Base-by-base conservation (phyloP, 2,329 filamentous ascomycete species). In the Arthrinium phaeospermum region DNA sequence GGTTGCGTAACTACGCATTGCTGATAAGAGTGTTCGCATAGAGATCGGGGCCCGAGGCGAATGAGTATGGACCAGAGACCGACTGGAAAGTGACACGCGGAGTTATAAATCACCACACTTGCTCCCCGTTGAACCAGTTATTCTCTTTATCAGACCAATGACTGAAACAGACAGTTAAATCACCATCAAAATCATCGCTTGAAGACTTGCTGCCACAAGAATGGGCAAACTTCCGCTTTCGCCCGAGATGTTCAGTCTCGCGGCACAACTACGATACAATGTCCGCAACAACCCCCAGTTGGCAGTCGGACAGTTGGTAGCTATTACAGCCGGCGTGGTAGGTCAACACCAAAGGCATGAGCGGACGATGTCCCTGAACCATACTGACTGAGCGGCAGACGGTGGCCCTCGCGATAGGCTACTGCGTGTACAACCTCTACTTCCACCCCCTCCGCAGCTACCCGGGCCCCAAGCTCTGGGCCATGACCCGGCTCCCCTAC, bases 391-490 rank as follows among this genome's bases (percentile, higher is more conserved):
- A 49, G 16, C 16, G 16, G 12, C 16, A 61, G 30, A 8, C 7
- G 1, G 14, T 61, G 2, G 53, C 53, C 10, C 2, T 61, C 0
- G 3, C 6, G 27, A 19, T 19, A 0, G 10, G 16, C 16, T n/a
- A 61, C 16, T 68, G 67, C 10, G 0, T 73, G 0, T 73, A 73
- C 51, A 73, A 73, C 37, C 49, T 73, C 14, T 73, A 45, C 37
- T 46, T 71, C 22, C 72, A 73, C 16, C 72, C 72, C 6, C 51
- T 73, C 4, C 41, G 64, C 4, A n/a, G 27, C n/a, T 71, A 57
- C 27, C 70, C 72, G 5, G 72, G 72, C 7, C 72, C 72, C n/a
- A 14, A 30, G 12, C 67, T 71, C n/a, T 67, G 64, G 70, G 45
- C 61, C 46, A 67, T 61, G n/a, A 71, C 72, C 12, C 53, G 72